Conservation (phyloP, 495 filamentous ascomycete genomes). For the Sabuloglossum arenarium region DNA sequence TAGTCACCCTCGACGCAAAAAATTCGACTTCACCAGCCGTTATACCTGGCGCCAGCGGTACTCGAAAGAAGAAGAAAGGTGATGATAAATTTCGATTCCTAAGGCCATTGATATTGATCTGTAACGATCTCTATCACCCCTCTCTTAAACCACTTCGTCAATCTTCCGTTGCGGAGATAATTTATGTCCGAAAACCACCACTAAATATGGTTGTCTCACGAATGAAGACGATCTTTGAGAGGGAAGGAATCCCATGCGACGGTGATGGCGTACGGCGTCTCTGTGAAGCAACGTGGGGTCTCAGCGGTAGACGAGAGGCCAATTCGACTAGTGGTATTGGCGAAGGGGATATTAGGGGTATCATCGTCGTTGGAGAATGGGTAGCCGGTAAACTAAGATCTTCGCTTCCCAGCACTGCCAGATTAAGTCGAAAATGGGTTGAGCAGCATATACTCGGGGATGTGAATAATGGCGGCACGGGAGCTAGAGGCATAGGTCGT, state of each 20-base stretch:
- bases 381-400: slow-evolving; percentile 62
- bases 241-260: slow-evolving; percentile 70
- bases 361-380: slow-evolving; percentile 92
- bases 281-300: slow-evolving; percentile 87
- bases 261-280: slow-evolving; percentile 71
- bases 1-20: slow-evolving; percentile 68
- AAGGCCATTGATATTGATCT: slow-evolving; percentile 79
- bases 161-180: slow-evolving; percentile 63
- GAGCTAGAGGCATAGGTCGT: slow-evolving; percentile 54
- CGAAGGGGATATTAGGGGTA: slow-evolving; percentile 78
- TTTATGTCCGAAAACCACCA: slow-evolving; percentile 79
- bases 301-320: slow-evolving; percentile 35
- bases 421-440: slow-evolving; percentile 63
- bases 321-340: slow-evolving; percentile 28
- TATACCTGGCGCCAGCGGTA: slow-evolving; percentile 17
- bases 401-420: slow-evolving; percentile 16
- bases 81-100: slow-evolving; percentile 72
- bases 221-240: slow-evolving; percentile 61
- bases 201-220: slow-evolving; percentile 69
- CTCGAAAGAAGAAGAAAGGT: slow-evolving; percentile 42
- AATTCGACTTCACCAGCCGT: slow-evolving; percentile 28
- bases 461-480: slow-evolving; percentile 51
- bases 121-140: slow-evolving; percentile 94
- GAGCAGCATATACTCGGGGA: slow-evolving; percentile 55
- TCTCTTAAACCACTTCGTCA: slow-evolving; percentile 67